Percentiles rank a stretch among this genome's conserved stretches.
These are phyloP conservation scores for Candida michaelii DNA, from an alignment of 805 yeast species.

Conservation along the genomic window DNA sequence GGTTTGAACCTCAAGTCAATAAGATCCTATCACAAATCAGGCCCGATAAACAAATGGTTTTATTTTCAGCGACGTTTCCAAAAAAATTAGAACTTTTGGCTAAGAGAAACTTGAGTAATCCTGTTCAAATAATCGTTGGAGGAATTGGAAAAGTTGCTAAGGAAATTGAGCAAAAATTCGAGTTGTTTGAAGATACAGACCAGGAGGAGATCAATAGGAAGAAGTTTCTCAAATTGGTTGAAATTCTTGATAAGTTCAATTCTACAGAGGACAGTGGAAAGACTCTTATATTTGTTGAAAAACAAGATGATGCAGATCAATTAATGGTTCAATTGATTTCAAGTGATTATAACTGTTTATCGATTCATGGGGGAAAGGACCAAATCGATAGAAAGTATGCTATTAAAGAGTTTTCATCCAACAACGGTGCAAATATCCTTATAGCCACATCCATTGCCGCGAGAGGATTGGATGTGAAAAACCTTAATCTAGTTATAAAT, in stretches of 20 bases:
- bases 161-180: conserved; percentile 72
- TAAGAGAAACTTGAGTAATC: conserved; percentile 55
- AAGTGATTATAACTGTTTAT: conserved; percentile 56
- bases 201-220: conserved; percentile 37
- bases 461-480: conserved; percentile 91
- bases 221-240: conserved; percentile 57
- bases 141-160: conserved; percentile 78
- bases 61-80: conserved; percentile 95
- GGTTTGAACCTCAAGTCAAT: conserved; percentile 93
- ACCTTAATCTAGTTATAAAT: conserved; percentile 75
- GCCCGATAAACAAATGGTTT: conserved; percentile 84
- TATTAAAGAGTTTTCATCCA: conserved; percentile 58
- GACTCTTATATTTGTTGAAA: conserved; percentile 79
- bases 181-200: conserved; percentile 48
- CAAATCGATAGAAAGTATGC: conserved; percentile 79
- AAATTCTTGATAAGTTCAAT: conserved; percentile 51
- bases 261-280: conserved; percentile 42
- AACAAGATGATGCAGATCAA: conserved; percentile 83
- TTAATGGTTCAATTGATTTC: conserved; percentile 53
- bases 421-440: conserved; percentile 59
- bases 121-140: conserved; percentile 79
- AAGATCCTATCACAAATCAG: conserved; percentile 74
- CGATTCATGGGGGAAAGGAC: conserved; percentile 91
- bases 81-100: conserved; percentile 76
- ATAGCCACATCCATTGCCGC: conserved; percentile 95